These are phyloP conservation scores for Alternaria sp. DNA, from an alignment of 2,329 filamentous ascomycete genomes.

Conservation along the genomic window DNA sequence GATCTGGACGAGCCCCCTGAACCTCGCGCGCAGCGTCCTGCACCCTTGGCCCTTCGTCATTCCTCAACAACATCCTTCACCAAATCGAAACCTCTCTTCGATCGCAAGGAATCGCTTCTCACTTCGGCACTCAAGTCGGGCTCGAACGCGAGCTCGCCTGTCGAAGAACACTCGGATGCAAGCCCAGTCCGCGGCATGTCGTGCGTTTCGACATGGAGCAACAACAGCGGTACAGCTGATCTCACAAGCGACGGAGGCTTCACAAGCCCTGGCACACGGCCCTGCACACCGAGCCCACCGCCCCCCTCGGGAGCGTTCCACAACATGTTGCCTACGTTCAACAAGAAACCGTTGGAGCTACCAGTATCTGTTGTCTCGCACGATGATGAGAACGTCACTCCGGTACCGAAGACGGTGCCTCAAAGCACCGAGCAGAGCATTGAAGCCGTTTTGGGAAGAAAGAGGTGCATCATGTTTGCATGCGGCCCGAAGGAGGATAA, in stretches of 20 bases:
- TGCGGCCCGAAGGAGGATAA: slow-evolving; percentile 67
- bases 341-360: slow-evolving; percentile 50
- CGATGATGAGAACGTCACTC: slow-evolving; percentile 46
- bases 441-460: slow-evolving; percentile 74
- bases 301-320: slow-evolving; percentile 65
- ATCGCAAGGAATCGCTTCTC: slow-evolving; percentile 79
- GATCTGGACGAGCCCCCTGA: slow-evolving; percentile 94
- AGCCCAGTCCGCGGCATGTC: slow-evolving; percentile 55
- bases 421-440: slow-evolving; percentile 64
- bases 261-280: slow-evolving; percentile 83
- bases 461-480: slow-evolving; percentile 91
- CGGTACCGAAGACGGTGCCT: slow-evolving; percentile 33
- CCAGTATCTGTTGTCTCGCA: slow-evolving; percentile 50
- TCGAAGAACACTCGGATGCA: slow-evolving; percentile 54
- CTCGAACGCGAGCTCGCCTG: slow-evolving; percentile 51
- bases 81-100: slow-evolving; percentile 60
- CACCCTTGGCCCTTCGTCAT: slow-evolving; percentile 48
- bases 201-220: slow-evolving; percentile 77
- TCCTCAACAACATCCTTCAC: slow-evolving; percentile 54
- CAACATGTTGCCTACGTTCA: slow-evolving; percentile 48
- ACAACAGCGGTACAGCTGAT: slow-evolving; percentile 82
- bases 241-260: slow-evolving; percentile 94
- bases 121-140: slow-evolving; percentile 78
- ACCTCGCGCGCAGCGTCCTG: slow-evolving; percentile 61
- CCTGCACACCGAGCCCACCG: slow-evolving; percentile 90